Evolutionary conservation across 2,329 filamentous ascomycete genomes (phyloP).

Genomic region (Colletotrichum cordylinicola): DNA sequence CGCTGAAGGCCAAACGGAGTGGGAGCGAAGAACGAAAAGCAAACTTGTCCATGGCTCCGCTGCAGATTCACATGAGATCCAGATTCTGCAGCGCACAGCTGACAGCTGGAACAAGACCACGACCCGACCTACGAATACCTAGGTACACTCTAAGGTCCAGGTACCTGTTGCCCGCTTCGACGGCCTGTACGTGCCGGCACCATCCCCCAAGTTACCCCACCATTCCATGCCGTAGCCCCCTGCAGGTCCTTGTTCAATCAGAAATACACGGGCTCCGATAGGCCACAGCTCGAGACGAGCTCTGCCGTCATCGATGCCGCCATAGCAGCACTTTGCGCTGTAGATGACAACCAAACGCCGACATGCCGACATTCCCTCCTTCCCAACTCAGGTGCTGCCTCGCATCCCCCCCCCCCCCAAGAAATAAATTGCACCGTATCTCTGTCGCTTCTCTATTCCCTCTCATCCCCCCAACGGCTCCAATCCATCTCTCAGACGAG

Average conservation of each 20-base stretch:
- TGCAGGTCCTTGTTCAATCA: not conserved
- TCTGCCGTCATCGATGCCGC: slow-evolving; percentile 19
- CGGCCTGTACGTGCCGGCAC: not conserved
- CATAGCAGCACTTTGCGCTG: slow-evolving; percentile 1
- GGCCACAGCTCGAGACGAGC: slow-evolving; percentile 17
- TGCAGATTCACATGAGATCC: not conserved
- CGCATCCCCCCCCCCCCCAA: too few relatives aligned
- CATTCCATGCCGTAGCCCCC: not conserved
- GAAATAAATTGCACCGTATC: not conserved
- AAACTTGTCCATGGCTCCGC: not conserved
- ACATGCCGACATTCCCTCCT: not conserved
- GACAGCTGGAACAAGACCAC: not conserved
- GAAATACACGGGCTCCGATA: slow-evolving; percentile 16
- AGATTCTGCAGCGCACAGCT: not conserved
- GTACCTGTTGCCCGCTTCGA: not conserved
- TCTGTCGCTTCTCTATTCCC: not conserved
- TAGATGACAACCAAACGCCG: not conserved
- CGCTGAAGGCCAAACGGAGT: not conserved
- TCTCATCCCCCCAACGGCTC: not conserved
- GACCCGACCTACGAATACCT: not conserved
- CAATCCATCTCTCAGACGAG: not conserved
- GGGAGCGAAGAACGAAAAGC: not conserved
- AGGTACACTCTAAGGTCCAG: too few relatives aligned
- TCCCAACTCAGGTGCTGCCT: not conserved
- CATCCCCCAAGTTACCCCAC: not conserved